Percentiles rank a stretch among this genome's conserved stretches.
phyloP scores from a whole-genome alignment of 495 filamentous ascomycete species.

The Neurospora discreta region DNA sequence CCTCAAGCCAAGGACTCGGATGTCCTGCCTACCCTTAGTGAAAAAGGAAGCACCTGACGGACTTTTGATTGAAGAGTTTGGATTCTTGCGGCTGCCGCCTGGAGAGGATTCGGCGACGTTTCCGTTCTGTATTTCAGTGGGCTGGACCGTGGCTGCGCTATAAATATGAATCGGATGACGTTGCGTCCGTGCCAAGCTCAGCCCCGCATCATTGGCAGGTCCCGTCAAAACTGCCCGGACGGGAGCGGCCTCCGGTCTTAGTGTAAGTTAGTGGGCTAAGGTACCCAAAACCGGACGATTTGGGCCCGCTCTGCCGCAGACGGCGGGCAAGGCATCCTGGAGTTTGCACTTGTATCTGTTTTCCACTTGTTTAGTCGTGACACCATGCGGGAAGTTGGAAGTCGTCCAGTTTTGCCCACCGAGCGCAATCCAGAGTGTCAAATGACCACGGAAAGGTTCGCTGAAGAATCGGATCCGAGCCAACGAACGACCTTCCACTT shows the following conservation, averaged over 20 bases:
- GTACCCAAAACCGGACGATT: not conserved
- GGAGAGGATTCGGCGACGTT: not conserved
- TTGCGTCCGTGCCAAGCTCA: not conserved
- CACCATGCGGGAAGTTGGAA: too few species aligned
- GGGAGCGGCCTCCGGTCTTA: not conserved
- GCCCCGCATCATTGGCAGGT: not conserved
- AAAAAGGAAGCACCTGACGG: not conserved
- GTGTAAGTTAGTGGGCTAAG: not conserved
- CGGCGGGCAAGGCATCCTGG: not conserved
- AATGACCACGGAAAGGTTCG: not conserved
- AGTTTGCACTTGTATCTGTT: not conserved
- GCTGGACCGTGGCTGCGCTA: not conserved
- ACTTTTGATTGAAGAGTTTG: not conserved
- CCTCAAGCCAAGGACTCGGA: not conserved
- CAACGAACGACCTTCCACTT: not conserved
- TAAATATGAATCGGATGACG: not conserved
- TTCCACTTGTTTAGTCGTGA: not conserved
- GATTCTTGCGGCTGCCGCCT: not conserved
- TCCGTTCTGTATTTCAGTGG: not conserved
- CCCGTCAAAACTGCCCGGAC: not conserved
- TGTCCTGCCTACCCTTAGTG: not conserved
- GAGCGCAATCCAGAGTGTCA: not conserved
- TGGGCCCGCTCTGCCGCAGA: not conserved
- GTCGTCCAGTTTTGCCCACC: not conserved
- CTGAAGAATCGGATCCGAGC: not conserved